Percentiles rank a stretch among this genome's conserved stretches.
Evolutionary conservation across 306 rosid genomes (phyloP).

Genomic region (Medicago lupulina): DNA sequence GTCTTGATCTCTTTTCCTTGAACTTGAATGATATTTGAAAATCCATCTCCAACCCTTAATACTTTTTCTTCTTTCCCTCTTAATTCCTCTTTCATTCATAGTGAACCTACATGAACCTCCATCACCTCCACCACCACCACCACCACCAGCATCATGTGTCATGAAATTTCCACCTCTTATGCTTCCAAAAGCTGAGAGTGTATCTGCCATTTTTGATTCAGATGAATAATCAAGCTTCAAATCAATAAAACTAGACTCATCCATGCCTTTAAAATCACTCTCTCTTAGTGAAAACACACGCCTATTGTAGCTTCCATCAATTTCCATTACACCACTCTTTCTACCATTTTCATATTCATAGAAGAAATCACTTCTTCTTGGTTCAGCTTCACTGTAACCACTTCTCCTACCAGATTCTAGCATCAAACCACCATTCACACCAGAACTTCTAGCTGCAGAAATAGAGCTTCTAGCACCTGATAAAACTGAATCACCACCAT

Average conservation of each 20-base stretch:
- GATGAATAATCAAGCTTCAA: constrained; percentile 84
- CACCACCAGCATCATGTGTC: constrained; percentile 48
- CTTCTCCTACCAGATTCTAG: constrained; percentile 91
- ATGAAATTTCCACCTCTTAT: constrained; percentile 56
- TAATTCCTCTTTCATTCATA: constrained; percentile 77
- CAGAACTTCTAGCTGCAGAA: constrained; percentile 93
- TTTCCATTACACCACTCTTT: constrained; percentile 45
- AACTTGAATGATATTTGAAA: constrained; percentile 67
- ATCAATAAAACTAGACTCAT: constrained; percentile 87
- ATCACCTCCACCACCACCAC: neutral
- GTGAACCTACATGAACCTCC: constrained; percentile 93
- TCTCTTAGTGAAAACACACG: constrained; percentile 87
- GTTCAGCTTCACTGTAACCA: constrained; percentile 90
- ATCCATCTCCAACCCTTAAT: constrained; percentile 93
- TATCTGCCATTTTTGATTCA: constrained; percentile 52
- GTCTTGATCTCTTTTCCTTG: constrained; percentile 72
- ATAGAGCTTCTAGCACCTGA: constrained; percentile 94
- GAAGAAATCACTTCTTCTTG: constrained; percentile 72
- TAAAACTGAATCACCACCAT: constrained; percentile 71
- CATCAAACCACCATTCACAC: constrained; percentile 74
- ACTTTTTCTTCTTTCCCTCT: constrained; percentile 74
- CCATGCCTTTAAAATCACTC: constrained; percentile 87
- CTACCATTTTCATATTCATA: constrained; percentile 54
- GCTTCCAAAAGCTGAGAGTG: constrained; percentile 68
- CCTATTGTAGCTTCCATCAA: constrained; percentile 56